These are phyloP conservation scores for Vigna hirtella DNA, from an alignment of 306 rosid genomes.

Conservation along the genomic window DNA sequence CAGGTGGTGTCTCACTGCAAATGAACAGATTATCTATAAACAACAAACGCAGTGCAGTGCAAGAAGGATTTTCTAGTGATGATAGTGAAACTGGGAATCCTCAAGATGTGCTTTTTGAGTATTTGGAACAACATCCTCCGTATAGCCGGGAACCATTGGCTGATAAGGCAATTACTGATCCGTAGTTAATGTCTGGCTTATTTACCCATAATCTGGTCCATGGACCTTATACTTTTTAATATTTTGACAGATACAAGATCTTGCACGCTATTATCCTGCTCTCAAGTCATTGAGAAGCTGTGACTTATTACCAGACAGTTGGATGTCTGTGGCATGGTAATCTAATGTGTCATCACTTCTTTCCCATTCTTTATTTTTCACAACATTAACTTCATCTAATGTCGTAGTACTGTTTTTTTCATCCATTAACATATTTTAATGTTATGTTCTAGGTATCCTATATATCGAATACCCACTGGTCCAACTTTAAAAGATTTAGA, in stretches of 20 bases:
- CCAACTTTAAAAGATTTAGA: slow-evolving; percentile 89
- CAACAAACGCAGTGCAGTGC: slow-evolving; percentile 48
- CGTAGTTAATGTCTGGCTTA: slow-evolving; percentile 22
- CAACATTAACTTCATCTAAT: slow-evolving; percentile 36
- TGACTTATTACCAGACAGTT: slow-evolving; percentile 80
- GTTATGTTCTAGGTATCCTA: slow-evolving; percentile 81
- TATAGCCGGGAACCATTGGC: slow-evolving; percentile 87
- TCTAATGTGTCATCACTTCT: slow-evolving; percentile 30
- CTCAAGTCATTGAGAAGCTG: slow-evolving; percentile 85
- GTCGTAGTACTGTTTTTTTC: slow-evolving; percentile 27
- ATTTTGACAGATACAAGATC: slow-evolving; percentile 75
- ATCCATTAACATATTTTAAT: slow-evolving; percentile 43
- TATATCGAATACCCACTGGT: slow-evolving; percentile 90
- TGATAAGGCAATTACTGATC: slow-evolving; percentile 68
- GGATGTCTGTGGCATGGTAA: slow-evolving; percentile 97
- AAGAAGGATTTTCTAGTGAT: slow-evolving; percentile 75
- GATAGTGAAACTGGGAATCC: slow-evolving; percentile 70
- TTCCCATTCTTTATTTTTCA: not conserved
- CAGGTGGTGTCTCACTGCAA: slow-evolving; percentile 46
- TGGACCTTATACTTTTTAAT: slow-evolving; percentile 41
- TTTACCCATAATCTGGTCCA: slow-evolving; percentile 26
- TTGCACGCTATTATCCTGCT: slow-evolving; percentile 70
- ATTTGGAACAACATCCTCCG: slow-evolving; percentile 79
- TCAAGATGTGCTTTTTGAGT: slow-evolving; percentile 70
- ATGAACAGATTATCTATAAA: slow-evolving; percentile 56